Percentiles rank a stretch among this genome's conserved stretches.
phyloP scores from a whole-genome alignment of 169 alveolate genomes.

The Toxoplasma gondii region DNA sequence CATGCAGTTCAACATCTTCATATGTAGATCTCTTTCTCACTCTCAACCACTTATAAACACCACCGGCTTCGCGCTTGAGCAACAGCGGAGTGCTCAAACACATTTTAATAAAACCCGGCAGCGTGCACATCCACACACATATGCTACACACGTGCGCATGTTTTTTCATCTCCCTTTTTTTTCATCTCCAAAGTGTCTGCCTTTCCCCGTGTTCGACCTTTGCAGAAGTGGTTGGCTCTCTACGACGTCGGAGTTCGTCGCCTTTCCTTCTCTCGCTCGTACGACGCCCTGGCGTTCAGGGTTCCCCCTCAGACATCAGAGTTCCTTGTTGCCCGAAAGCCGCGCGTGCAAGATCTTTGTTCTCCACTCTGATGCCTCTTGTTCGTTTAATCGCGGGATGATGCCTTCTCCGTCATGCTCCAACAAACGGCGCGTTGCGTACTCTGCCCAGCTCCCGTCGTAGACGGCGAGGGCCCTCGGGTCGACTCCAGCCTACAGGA shows the following conservation, averaged over 20 bases:
- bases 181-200: too few relatives aligned
- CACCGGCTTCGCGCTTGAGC: neutral
- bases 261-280: neutral
- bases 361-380: neutral
- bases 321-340: neutral
- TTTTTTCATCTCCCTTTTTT: too few relatives aligned
- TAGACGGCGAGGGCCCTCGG: constrained; percentile 20
- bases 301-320: too few relatives aligned
- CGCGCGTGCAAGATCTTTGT: neutral
- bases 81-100: neutral
- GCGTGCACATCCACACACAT: neutral
- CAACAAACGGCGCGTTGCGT: constrained; percentile 45
- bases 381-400: neutral
- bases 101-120: too few relatives aligned
- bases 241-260: neutral
- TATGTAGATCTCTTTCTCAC: too few relatives aligned
- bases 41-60: too few relatives aligned
- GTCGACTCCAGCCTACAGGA: neutral
- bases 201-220: too few relatives aligned
- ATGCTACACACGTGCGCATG: too few relatives aligned
- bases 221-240: too few relatives aligned
- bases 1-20: too few relatives aligned
- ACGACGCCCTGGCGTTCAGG: too few relatives aligned
- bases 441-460: constrained; percentile 60
- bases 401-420: constrained; percentile 42